Evolutionary conservation across 768 basidiomycete species (phyloP).

Genomic region (Leucogyrophana mollusca): DNA sequence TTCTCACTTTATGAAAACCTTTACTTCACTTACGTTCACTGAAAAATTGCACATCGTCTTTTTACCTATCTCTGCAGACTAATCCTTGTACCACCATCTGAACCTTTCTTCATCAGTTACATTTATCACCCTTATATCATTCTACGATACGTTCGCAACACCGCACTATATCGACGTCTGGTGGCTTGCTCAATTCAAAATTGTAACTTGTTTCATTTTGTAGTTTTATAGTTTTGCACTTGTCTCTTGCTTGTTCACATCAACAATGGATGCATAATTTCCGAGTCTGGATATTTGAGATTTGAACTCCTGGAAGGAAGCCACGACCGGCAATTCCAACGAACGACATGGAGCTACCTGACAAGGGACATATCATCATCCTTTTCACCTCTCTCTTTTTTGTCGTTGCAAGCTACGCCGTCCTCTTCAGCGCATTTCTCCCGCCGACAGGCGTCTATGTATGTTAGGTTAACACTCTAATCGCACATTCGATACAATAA

Average conservation of each 20-base stretch:
- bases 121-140: slow-evolving; percentile 8
- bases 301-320: too few relatives aligned
- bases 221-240: slow-evolving; percentile 19
- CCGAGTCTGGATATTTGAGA: too few relatives aligned
- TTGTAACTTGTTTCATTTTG: slow-evolving; percentile 18
- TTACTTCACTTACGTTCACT: not conserved
- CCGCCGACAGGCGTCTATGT: slow-evolving; percentile 53
- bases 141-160: slow-evolving; percentile 15
- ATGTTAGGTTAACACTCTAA: slow-evolving; percentile 21
- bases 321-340: slow-evolving; percentile 12
- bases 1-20: slow-evolving; percentile 5
- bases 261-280: too few relatives aligned
- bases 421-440: slow-evolving; percentile 64
- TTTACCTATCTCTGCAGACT: slow-evolving; percentile 10
- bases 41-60: slow-evolving; percentile 9
- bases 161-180: slow-evolving; percentile 7
- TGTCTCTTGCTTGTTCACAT: too few relatives aligned
- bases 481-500: not conserved
- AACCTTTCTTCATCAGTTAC: slow-evolving; percentile 11
- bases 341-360: slow-evolving; percentile 25
- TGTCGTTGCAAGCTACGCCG: slow-evolving; percentile 55
- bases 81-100: slow-evolving; percentile 10
- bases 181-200: slow-evolving; percentile 6
- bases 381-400: slow-evolving; percentile 51
- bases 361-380: slow-evolving; percentile 49